Conservation (phyloP, 176 grass and related monocot genomes). For the Elaeis guineensis region DNA sequence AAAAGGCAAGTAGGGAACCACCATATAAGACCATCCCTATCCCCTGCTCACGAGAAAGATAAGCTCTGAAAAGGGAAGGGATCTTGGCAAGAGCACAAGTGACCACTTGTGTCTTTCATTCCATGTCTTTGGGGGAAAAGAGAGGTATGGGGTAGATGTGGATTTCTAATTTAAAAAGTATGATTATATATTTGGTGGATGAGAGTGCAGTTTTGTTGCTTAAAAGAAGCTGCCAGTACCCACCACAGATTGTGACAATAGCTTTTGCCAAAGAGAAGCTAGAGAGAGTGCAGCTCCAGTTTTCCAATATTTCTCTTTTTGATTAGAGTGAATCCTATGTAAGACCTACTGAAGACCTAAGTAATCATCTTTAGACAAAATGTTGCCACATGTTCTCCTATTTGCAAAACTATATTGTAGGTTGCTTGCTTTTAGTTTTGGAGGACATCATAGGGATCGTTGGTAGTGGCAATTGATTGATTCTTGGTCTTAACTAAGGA, state of each 20-base stretch:
- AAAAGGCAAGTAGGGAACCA: neutral
- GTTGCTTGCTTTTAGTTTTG: no score
- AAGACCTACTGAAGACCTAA: neutral
- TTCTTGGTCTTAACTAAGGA: no score
- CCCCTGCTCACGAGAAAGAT: slow-evolving; percentile 1
- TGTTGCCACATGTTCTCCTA: no score
- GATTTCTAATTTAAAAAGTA: no score
- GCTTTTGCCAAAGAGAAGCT: slow-evolving; percentile 8
- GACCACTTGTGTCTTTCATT: slow-evolving; percentile 2
- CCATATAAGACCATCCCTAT: neutral
- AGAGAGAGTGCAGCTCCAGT: neutral
- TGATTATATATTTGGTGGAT: neutral
- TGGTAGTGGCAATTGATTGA: no score
- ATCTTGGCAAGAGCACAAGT: slow-evolving; percentile 1
- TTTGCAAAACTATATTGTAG: no score
- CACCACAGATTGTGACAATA: slow-evolving; percentile 13
- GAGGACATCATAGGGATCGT: no score
- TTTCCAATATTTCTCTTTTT: neutral
- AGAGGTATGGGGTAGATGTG: neutral
- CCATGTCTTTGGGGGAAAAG: slow-evolving; percentile 2
- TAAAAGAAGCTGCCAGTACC: neutral
- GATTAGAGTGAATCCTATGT: neutral
- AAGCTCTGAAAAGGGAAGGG: neutral
- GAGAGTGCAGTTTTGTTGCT: neutral
- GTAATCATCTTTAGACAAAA: no score